These are phyloP conservation scores for Sphagnurus paluster DNA, from an alignment of 1,284 basidiomycete genomes.

Conservation along the genomic window DNA sequence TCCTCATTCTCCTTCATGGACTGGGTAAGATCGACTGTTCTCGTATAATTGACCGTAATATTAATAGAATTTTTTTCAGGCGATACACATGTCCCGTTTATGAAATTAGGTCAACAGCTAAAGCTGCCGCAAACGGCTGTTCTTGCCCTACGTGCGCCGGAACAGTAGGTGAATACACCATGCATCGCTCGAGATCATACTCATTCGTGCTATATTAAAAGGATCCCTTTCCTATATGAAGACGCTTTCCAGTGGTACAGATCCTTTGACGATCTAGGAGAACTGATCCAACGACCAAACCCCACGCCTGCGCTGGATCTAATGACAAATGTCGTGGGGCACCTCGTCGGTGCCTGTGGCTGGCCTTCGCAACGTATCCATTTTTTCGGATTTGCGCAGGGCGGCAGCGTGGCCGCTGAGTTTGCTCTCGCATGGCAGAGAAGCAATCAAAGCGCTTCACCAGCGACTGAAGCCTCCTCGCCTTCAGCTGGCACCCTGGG, in stretches of 20 bases:
- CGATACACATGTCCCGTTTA: conserved; percentile 80
- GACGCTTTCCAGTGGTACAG: conserved; percentile 87
- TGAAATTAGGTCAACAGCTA: conserved; percentile 68
- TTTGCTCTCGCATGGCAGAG: conserved; percentile 55
- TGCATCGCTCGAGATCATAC: background rate
- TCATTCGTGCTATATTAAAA: conserved; percentile 9
- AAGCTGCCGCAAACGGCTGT: conserved; percentile 87
- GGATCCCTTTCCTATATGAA: conserved; percentile 82
- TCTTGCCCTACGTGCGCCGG: conserved; percentile 77
- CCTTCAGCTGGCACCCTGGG: conserved; percentile 42
- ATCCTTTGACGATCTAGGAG: conserved; percentile 80
- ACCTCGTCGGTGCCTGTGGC: conserved; percentile 57
- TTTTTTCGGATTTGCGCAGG: conserved; percentile 89
- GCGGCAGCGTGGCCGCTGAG: conserved; percentile 80
- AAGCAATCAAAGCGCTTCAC: conserved; percentile 30
- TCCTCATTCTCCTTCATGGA: conserved; percentile 86
- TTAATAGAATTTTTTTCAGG: conserved; percentile 46
- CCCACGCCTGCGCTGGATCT: conserved; percentile 66
- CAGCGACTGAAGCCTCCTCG: conserved; percentile 10
- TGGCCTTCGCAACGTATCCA: conserved; percentile 77
- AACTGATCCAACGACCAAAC: conserved; percentile 68
- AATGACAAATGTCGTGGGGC: conserved; percentile 52
- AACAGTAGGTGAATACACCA: conserved; percentile 50
- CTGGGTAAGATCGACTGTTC: conserved; percentile 55
- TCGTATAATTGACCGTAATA: conserved; percentile 1